These are phyloP conservation scores for Bimuria novae-zelandiae DNA, from an alignment of 2,329 filamentous ascomycete genomes.

Conservation along the genomic window DNA sequence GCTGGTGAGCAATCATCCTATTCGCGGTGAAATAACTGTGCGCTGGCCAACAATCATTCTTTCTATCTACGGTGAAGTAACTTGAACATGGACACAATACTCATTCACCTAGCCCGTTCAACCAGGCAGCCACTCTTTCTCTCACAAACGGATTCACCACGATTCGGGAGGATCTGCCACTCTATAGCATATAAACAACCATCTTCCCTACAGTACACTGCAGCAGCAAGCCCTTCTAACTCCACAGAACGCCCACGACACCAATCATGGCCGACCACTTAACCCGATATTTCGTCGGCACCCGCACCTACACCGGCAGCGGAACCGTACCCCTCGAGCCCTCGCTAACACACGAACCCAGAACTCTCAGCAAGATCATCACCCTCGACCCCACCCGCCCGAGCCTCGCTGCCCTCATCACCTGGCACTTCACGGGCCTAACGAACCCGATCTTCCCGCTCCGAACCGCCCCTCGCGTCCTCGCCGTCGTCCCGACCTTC, in stretches of 20 bases:
- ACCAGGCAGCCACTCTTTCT: no score
- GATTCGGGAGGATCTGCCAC: no score
- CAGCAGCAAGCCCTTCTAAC: background rate
- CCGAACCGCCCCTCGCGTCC: background rate
- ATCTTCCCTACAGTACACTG: no score
- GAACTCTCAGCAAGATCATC: background rate
- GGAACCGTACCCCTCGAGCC: background rate
- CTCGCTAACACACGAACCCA: background rate
- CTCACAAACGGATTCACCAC: no score
- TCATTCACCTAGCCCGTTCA: no score
- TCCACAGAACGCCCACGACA: background rate
- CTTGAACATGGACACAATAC: no score
- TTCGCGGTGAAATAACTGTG: no score
- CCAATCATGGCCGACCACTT: background rate
- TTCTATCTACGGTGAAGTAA: no score
- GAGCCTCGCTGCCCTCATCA: background rate
- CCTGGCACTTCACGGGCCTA: background rate
- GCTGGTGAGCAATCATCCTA: no score
- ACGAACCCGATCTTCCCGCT: background rate
- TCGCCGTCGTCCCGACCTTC: background rate
- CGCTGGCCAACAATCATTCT: no score
- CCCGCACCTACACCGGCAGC: background rate
- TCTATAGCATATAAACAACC: no score
- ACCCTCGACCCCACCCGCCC: background rate
- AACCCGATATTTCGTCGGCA: background rate